Evolutionary conservation across 129 eudicot species (phyloP).

Genomic region (Artemisia tridentata): DNA sequence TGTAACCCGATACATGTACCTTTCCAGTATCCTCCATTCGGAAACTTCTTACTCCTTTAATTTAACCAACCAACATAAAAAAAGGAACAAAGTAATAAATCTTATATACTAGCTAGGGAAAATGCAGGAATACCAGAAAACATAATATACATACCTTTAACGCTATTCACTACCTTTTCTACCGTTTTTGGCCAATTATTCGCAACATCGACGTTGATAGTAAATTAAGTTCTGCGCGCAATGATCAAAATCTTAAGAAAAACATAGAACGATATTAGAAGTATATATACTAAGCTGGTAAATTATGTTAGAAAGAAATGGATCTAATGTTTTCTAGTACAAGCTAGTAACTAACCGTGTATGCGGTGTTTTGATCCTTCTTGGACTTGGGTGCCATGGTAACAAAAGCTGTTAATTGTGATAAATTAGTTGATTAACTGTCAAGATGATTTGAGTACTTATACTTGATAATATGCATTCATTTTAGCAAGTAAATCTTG

Average conservation of each 20-base stretch:
- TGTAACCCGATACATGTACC: slow-evolving; percentile 39
- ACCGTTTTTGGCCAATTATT: neutral
- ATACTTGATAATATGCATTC: too few species aligned
- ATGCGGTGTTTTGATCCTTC: too few species aligned
- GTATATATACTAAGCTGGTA: too few species aligned
- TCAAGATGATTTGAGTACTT: too few species aligned
- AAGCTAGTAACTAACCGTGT: too few species aligned
- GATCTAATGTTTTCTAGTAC: too few species aligned
- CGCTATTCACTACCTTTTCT: slow-evolving; percentile 1
- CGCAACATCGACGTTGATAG: neutral
- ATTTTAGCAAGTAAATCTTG: too few species aligned
- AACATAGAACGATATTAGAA: neutral
- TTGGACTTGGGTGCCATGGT: too few species aligned
- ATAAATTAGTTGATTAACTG: too few species aligned
- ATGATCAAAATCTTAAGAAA: neutral
- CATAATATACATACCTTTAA: slow-evolving; percentile 1
- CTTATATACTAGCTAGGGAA: neutral
- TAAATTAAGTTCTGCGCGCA: neutral
- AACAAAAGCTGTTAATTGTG: too few species aligned
- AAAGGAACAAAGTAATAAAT: neutral
- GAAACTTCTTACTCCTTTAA: slow-evolving; percentile 33
- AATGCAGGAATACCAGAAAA: neutral
- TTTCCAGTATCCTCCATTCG: slow-evolving; percentile 30
- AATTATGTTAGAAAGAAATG: neutral
- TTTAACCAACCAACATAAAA: neutral